Evolutionary conservation across 257 asterid genomes (phyloP).

Genomic region (Anisodus tanguticus): DNA sequence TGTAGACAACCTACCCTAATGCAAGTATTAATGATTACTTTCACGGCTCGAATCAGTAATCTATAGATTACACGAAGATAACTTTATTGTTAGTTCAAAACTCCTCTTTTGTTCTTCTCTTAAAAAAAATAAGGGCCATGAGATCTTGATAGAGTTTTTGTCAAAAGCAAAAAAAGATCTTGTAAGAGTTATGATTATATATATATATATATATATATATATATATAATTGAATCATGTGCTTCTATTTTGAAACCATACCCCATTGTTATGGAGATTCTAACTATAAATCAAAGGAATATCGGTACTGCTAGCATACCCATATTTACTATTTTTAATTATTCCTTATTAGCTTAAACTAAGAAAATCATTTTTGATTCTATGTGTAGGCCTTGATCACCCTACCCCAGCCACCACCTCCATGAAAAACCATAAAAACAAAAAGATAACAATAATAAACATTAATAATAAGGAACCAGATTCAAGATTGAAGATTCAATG

Average conservation of each 20-base stretch:
- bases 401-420: constrained; percentile 4
- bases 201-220: neutral
- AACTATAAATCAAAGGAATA: neutral
- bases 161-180: neutral
- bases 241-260: neutral
- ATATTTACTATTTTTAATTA: neutral
- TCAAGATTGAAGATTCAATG: constrained; percentile 3
- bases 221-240: neutral
- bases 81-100: no score
- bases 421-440: neutral
- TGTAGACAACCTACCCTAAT: no score
- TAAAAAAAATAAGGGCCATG: neutral
- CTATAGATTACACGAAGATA: no score
- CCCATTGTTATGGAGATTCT: neutral
- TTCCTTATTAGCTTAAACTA: neutral
- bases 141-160: no score
- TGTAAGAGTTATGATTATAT: neutral
- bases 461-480: constrained; percentile 11
- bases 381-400: neutral
- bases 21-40: no score
- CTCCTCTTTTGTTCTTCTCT: no score
- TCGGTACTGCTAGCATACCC: neutral
- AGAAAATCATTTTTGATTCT: neutral
- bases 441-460: neutral
- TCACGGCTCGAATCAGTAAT: no score